Evolutionary conservation across 768 basidiomycete genomes (phyloP), one percentile per base, ranked within the genome.

Genomic region (Pisolithus marmoratus): DNA sequence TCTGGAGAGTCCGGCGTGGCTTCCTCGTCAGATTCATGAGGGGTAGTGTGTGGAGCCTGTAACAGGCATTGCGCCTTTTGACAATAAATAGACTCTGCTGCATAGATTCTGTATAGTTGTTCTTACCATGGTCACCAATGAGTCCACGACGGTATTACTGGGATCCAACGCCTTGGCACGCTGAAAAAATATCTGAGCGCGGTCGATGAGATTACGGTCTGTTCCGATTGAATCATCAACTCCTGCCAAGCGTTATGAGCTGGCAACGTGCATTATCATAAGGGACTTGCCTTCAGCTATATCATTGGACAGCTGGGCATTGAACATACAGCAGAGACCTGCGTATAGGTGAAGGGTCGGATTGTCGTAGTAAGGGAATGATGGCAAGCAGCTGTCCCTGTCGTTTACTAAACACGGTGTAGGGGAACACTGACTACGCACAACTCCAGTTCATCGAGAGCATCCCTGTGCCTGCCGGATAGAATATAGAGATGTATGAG

Each of bases 361-460:
- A 56, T 90, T 89, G 58, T 91, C 87, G 62, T 84, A 85, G 71
- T 84, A 95, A 2, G 94, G 94, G 63, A 88, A 86, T 2, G 90
- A 87, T 1, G 91, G 89, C 5, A 95, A 76, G 64, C 90, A 94
- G 23, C 92, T 92, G 56, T 40, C 24, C 37, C 34, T 8, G 49
- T 34, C 53, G 46, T 43, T n/a, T 43, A 46, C 22, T 55, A n/a
- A 56, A 43, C 42, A 19, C 38, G 4, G 20, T 12, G 20, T 20
- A 38, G 41, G 43, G 48, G 22, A 43, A 38, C 44, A 53, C n/a
- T 45, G 50, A 46, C 41, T 17, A 68, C 80, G 57, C 69, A 93
- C 90, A 94, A 75, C 63, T 94, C 90, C 12, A 95, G 71, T 63
- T 96, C 90, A 54, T 91, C 87, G 50, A 93, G 70, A 1, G 93